Evolutionary conservation across 495 filamentous ascomycete species (phyloP).

Genomic region (Aspergillus affinis): DNA sequence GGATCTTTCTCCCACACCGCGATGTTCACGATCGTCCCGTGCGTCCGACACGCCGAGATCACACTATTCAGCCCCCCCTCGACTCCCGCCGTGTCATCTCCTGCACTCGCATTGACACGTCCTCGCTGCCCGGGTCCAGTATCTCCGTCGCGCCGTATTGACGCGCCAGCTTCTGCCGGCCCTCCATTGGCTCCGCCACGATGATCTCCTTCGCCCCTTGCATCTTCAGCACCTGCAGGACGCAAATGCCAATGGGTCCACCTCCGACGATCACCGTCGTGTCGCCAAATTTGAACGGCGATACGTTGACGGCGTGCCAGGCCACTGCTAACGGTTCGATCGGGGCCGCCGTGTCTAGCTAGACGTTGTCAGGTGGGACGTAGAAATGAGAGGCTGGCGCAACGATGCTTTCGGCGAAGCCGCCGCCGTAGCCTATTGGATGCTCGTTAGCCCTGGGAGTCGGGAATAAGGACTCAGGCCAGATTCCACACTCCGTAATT

Average conservation of each 20-base stretch:
- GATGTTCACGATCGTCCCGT: conserved; percentile 16
- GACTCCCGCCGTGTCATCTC: conserved; percentile 24
- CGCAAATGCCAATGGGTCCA: conserved; percentile 61
- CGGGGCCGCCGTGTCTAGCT: conserved; percentile 35
- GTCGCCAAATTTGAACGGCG: conserved; percentile 44
- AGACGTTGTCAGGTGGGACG: too few species aligned
- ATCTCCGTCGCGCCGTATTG: too few species aligned
- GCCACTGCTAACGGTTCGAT: conserved; percentile 62
- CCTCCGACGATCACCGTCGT: conserved; percentile 56
- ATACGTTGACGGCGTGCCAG: conserved; percentile 19
- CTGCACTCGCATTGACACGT: conserved; percentile 18
- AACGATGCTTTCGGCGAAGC: too few species aligned
- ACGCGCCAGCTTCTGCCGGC: too few species aligned
- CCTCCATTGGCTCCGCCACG: conserved; percentile 33
- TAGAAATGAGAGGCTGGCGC: too few species aligned
- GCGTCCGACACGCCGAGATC: too few species aligned
- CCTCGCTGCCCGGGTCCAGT: too few species aligned
- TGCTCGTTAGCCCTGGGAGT: too few species aligned
- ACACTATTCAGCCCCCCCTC: conserved; percentile 1
- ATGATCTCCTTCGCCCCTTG: conserved; percentile 52
- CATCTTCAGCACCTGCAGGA: conserved; percentile 55
- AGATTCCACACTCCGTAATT: not conserved
- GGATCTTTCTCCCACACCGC: conserved; percentile 30
- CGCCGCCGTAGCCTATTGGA: too few species aligned
- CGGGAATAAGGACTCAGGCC: not conserved